Evolutionary conservation across 2,329 filamentous ascomycete genomes (phyloP), one percentile per base, ranked within the genome.

Genomic region (Alternaria sp.): DNA sequence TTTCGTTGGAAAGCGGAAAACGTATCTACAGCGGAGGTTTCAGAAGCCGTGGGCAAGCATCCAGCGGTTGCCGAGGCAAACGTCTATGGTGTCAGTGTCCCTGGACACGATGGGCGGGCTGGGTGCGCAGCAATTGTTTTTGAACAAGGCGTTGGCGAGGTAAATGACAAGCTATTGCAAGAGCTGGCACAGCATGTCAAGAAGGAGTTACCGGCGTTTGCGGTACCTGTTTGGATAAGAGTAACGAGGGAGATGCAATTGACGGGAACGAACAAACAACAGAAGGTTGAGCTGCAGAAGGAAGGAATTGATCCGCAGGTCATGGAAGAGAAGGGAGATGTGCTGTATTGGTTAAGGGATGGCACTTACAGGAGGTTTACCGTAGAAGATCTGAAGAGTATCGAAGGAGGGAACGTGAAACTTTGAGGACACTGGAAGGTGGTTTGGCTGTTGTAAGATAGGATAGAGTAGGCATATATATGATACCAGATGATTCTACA

Each of bases 241-340:
- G 59, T 82, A 0, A 80, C 76, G 1, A 69, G 61, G 52, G 64
- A 74, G 41, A 74, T 82, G 59, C 78, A 79, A 34, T 79, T 78
- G 18, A 83, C 81, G n/a, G 81, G 78, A 2, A 83, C 81, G 30
- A 80, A 81, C 68, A 83, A 84, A 70, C 68, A 81, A 46, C 81
- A 82, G 68, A 84, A 84, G 59, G 74, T 76, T 18, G 63, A 70
- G 3, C 66, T 83, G 32, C 74, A 79, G 49, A 66, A 72, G 11
- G 78, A 83, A 30, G 82, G 81, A 0, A 78, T 83, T 46, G 76
- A 83, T 48, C 67, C 79, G 0, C 67, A 71, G 1, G 65, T 65
- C 12, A 79, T 82, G 8, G 77, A 79, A 38, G 63, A 46, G 12
- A 48, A 52, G 6, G 79, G 78, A 2, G 80, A 80, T 59, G 63